Base-by-base conservation (phyloP, 1,139 yeast genomes). In the Barnettozyma hawaiiensis region DNA sequence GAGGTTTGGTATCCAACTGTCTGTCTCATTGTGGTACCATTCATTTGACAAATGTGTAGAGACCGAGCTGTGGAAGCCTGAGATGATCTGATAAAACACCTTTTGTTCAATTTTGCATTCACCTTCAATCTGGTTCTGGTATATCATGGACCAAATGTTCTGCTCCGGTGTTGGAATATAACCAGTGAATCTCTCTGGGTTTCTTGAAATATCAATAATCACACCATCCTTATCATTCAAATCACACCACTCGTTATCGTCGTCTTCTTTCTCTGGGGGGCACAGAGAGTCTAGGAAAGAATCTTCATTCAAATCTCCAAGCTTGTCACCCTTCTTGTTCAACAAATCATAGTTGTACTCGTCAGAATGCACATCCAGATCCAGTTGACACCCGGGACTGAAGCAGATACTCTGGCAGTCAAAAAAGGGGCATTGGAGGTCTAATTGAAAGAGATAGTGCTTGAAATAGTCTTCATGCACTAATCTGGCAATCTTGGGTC, bases 171-270 rank as follows among this genome's bases (percentile, higher is more conserved):
- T 77, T 27, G 98, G 98, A 35, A 90, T 85, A 60, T 94, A 94
- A 0, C 98, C 98, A 1, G 98, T 94, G 65, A 86, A 94, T 57
- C 98, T 73, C 64, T 94, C 99, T 1, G 96, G 97, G 58, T 94
- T 94, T 45, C 85, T 86, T 21, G 82, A 71, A 46, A 94, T 73
- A 57, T 90, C 87, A 22, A 92, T 95, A 57, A 83, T 84, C 5
- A 87, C 97, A 44, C 96, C 81, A 33, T 60, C 59, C 47, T 59
- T 63, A 52, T 58, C 66, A 34, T 63, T 65, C 33, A 70, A 59
- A 50, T 72, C 78, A 57, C 78, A 74, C 59, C 74, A 75, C 37
- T 71, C 74, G 20, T 59, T 60, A 44, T 62, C 68, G 24, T 54
- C 48, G 14, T 51, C 49, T 20, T 55, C 59, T 46, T 60, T 58